Evolutionary conservation across 2,329 filamentous ascomycete genomes (phyloP).

Genomic region (Hymenoscyphus repandus): DNA sequence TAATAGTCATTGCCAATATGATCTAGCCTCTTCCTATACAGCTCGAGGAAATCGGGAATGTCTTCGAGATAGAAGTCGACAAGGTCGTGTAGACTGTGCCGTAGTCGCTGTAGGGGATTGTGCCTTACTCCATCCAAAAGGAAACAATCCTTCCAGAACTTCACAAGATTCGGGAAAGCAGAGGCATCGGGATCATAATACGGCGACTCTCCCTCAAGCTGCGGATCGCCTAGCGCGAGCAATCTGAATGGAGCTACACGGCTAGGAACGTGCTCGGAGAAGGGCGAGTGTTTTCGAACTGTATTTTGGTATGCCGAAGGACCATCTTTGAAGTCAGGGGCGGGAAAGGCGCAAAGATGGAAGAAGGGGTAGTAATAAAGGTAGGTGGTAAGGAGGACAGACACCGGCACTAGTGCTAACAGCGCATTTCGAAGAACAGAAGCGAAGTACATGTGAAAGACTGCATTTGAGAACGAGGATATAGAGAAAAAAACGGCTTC

Average conservation of each 20-base stretch:
- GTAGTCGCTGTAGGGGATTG: slow-evolving; percentile 45
- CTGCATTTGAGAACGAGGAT: slow-evolving; percentile 17
- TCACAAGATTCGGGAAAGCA: slow-evolving; percentile 48
- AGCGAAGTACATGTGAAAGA: slow-evolving; percentile 31
- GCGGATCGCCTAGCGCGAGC: slow-evolving; percentile 83
- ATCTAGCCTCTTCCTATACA: slow-evolving; percentile 74
- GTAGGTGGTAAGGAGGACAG: slow-evolving; percentile 66
- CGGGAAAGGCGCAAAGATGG: slow-evolving; percentile 73
- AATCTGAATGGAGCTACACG: slow-evolving; percentile 71
- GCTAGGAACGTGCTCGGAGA: slow-evolving; percentile 22
- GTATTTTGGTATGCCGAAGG: slow-evolving; percentile 25
- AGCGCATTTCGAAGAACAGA: slow-evolving; percentile 31
- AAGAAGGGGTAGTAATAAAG: slow-evolving; percentile 86
- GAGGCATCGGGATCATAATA: slow-evolving; percentile 56
- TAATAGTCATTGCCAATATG: slow-evolving; percentile 93
- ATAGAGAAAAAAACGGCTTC: background rate
- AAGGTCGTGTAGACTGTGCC: slow-evolving; percentile 50
- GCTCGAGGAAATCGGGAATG: slow-evolving; percentile 59
- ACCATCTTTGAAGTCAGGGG: slow-evolving; percentile 22
- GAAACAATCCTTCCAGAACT: slow-evolving; percentile 26
- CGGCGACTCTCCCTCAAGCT: slow-evolving; percentile 87
- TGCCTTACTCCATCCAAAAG: slow-evolving; percentile 37
- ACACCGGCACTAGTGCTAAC: slow-evolving; percentile 56
- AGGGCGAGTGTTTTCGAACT: slow-evolving; percentile 20
- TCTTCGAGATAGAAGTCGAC: slow-evolving; percentile 63